These are phyloP conservation scores for Extremus antarcticus DNA, from an alignment of 495 filamentous ascomycete species.

Conservation along the genomic window DNA sequence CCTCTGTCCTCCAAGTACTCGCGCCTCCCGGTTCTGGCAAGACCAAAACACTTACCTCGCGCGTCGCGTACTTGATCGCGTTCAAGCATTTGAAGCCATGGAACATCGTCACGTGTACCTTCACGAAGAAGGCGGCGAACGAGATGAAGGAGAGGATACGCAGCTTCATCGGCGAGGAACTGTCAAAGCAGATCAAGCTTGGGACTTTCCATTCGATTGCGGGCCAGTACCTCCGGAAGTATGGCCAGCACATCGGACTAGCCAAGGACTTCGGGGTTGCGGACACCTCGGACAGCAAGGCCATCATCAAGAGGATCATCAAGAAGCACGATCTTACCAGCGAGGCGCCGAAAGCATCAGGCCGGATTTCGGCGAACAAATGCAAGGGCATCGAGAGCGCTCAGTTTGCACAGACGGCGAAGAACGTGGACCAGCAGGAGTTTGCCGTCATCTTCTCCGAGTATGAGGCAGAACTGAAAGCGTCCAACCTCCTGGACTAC, in stretches of 20 bases:
- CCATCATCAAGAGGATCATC: constrained; percentile 70
- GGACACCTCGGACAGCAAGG: constrained; percentile 67
- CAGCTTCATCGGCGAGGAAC: constrained; percentile 61
- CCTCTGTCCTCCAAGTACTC: constrained; percentile 77
- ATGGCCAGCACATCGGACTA: constrained; percentile 79
- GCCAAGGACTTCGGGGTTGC: constrained; percentile 84
- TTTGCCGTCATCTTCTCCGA: constrained; percentile 64
- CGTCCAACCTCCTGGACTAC: constrained; percentile 83
- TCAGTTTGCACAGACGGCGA: constrained; percentile 36
- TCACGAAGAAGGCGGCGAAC: constrained; percentile 90
- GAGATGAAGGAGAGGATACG: constrained; percentile 91
- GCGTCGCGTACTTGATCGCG: constrained; percentile 89
- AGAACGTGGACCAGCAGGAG: constrained; percentile 55
- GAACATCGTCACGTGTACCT: constrained; percentile 94
- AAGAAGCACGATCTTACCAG: constrained; percentile 49
- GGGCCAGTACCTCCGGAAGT: constrained; percentile 70
- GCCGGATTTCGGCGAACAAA: constrained; percentile 79
- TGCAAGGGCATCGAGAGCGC: constrained; percentile 50
- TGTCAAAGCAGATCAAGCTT: constrained; percentile 69
- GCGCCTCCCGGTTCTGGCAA: constrained; percentile 72
- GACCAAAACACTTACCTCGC: constrained; percentile 90
- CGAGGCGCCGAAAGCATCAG: constrained; percentile 56
- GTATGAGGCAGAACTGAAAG: constrained; percentile 63
- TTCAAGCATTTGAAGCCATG: constrained; percentile 66
- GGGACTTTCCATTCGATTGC: constrained; percentile 96